Evolutionary conservation across 306 rosid species (phyloP).

Genomic region (Rosa rugosa): DNA sequence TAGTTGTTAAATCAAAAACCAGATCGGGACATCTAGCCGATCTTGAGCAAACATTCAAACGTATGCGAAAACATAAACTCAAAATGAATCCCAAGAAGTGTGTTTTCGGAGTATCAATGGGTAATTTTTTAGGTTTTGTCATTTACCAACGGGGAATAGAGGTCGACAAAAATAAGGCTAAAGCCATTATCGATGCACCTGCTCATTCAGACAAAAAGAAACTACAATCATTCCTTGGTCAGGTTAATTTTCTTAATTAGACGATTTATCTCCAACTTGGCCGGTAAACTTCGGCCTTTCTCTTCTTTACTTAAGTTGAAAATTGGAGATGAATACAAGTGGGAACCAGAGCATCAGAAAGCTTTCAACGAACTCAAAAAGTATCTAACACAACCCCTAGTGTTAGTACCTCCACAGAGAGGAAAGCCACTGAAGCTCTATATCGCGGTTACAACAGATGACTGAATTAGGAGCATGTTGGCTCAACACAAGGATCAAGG

Average conservation of each 20-base stretch:
- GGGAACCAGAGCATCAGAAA: too few relatives aligned
- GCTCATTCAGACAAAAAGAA: not conserved
- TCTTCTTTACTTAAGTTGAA: rapidly evolving
- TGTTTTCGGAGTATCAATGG: not conserved
- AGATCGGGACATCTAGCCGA: not conserved
- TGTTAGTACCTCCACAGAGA: too few relatives aligned
- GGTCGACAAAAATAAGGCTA: not conserved
- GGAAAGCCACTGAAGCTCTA: too few relatives aligned
- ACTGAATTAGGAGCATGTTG: too few relatives aligned
- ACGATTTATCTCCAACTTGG: not conserved
- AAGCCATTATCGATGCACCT: not conserved
- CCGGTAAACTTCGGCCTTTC: not conserved
- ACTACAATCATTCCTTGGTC: not conserved
- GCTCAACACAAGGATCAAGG: too few relatives aligned
- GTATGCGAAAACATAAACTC: not conserved
- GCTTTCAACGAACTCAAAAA: too few relatives aligned
- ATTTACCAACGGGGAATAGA: not conserved
- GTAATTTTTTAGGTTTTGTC: too few relatives aligned
- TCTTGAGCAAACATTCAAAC: not conserved
- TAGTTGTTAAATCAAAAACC: not conserved
- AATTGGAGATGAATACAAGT: too few relatives aligned
- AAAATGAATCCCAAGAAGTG: not conserved
- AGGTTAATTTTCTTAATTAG: not conserved
- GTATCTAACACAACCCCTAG: too few relatives aligned
- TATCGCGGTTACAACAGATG: too few relatives aligned